Evolutionary conservation across 2,329 filamentous ascomycete species (phyloP).

Genomic region (Chaetomiaceae sp.): DNA sequence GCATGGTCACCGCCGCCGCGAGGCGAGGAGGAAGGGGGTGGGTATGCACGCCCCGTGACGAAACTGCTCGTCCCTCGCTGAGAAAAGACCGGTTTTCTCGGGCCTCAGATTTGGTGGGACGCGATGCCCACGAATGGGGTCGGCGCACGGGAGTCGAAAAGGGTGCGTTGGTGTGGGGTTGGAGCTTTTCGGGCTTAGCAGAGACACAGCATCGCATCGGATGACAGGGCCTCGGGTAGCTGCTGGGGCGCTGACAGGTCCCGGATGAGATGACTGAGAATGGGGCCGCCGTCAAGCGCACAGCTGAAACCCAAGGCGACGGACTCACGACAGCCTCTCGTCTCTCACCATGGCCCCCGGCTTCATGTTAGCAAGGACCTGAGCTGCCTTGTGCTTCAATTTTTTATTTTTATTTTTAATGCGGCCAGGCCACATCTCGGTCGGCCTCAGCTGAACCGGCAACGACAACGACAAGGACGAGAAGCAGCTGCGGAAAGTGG

Average conservation of each 20-base stretch:
- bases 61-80: neutral
- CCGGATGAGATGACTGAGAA: neutral
- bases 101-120: neutral
- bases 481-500: neutral
- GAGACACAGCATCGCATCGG: neutral
- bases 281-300: neutral
- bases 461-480: too few species aligned
- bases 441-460: too few species aligned
- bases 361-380: too few species aligned
- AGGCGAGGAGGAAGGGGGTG: too few species aligned
- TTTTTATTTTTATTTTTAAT: too few species aligned
- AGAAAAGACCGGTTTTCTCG: neutral
- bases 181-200: neutral
- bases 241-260: neutral
- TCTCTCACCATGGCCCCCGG: neutral
- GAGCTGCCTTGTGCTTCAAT: too few species aligned
- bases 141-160: neutral
- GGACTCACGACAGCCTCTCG: neutral
- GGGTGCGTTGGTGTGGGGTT: neutral
- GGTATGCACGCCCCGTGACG: too few species aligned
- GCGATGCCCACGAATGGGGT: conserved; percentile 1
- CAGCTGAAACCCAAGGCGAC: neutral
- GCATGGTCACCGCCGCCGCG: too few species aligned
- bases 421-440: too few species aligned
- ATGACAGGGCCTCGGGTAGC: neutral